phyloP scores from a whole-genome alignment of 1,284 basidiomycete genomes.

The Hypsizygus ulmarius region DNA sequence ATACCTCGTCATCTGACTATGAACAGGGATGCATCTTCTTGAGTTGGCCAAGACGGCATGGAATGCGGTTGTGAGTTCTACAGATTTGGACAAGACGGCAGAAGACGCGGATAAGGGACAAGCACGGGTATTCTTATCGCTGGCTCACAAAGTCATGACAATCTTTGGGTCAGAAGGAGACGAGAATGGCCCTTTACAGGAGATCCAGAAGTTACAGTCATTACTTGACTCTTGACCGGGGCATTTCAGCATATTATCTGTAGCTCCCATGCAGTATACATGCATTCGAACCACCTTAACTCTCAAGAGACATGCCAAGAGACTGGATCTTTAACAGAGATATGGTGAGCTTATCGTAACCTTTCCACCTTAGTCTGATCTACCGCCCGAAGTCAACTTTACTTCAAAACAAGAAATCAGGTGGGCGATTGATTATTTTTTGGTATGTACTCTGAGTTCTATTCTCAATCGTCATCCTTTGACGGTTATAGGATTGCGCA shows the following conservation, averaged over 20 bases:
- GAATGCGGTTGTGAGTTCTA: constrained; percentile 49
- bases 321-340: too few species aligned
- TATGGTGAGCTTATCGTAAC: too few species aligned
- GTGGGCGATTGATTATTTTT: too few species aligned
- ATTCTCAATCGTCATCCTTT: too few species aligned
- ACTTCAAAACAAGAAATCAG: too few species aligned
- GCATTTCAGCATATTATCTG: background rate
- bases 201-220: constrained; percentile 43
- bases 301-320: too few species aligned
- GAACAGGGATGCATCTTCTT: constrained; percentile 65
- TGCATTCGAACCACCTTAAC: background rate
- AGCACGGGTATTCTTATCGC: constrained; percentile 36
- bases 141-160: constrained; percentile 40
- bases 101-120: constrained; percentile 22
- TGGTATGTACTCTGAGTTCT: too few species aligned
- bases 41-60: constrained; percentile 73
- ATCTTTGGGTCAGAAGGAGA: constrained; percentile 62
- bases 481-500: too few species aligned
- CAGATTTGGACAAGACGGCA: constrained; percentile 18
- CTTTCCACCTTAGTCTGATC: too few species aligned
- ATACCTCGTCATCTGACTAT: constrained; percentile 3
- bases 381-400: too few species aligned
- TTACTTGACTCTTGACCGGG: constrained; percentile 22
- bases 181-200: constrained; percentile 53
- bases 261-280: background rate